A percentile compares a stretch with the other conserved stretches of the same genome.
phyloP scores from a whole-genome alignment of 2,329 filamentous ascomycete genomes.

The Sporothrix pallida region DNA sequence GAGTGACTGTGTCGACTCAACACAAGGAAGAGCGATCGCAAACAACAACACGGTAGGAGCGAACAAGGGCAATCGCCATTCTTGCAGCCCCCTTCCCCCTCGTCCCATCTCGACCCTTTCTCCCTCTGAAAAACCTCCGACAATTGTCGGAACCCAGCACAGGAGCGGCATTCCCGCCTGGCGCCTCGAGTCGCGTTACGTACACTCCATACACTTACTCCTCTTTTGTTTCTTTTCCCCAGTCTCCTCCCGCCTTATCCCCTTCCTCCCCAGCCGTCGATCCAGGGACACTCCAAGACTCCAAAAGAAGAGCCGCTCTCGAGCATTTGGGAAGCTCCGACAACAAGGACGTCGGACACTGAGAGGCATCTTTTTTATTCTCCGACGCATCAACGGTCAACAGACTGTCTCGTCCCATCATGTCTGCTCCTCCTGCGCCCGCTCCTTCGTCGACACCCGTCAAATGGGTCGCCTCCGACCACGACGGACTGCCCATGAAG shows the following conservation, averaged over 20 bases:
- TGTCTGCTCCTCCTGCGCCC: conserved; percentile 21
- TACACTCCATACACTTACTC: neutral
- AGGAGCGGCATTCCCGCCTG: neutral
- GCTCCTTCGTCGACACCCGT: conserved; percentile 43
- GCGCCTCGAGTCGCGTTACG: neutral
- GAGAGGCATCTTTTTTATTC: neutral
- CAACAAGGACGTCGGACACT: neutral
- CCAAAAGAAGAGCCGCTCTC: neutral
- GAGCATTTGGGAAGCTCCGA: conserved; percentile 31
- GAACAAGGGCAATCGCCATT: neutral
- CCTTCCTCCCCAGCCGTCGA: neutral
- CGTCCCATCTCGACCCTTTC: neutral
- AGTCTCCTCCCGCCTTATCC: neutral
- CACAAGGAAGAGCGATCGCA: neutral
- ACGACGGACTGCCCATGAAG: conserved; percentile 61
- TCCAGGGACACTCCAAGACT: neutral
- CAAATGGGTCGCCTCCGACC: conserved; percentile 64
- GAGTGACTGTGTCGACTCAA: too few species aligned
- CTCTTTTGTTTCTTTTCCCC: neutral
- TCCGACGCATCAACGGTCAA: neutral
- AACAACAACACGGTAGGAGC: too few species aligned
- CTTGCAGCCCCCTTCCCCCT: neutral
- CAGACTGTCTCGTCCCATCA: neutral
- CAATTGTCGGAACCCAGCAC: neutral
- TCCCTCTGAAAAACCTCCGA: neutral